A percentile compares a stretch with the other conserved stretches of the same genome.
These are phyloP conservation scores for Pascua guehoae DNA, from an alignment of 1,284 basidiomycete genomes.

Conservation along the genomic window DNA sequence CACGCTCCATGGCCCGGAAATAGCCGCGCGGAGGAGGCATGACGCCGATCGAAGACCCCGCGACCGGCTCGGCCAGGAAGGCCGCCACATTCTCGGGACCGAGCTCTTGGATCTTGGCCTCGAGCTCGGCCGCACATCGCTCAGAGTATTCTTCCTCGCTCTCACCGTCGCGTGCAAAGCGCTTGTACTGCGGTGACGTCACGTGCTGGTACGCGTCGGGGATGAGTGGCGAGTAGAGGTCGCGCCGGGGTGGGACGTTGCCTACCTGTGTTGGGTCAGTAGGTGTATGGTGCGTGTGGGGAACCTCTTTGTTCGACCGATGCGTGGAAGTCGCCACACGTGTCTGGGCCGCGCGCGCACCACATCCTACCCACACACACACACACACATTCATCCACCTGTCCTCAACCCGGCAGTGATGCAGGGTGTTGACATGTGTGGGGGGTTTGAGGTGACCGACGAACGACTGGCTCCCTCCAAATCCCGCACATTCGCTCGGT, in stretches of 20 bases:
- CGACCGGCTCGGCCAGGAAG: constrained; percentile 50
- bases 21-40: constrained; percentile 40
- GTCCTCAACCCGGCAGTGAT: too few species aligned
- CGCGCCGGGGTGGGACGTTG: constrained; percentile 22
- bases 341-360: too few species aligned
- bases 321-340: too few species aligned
- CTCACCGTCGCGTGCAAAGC: constrained; percentile 57
- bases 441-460: too few species aligned
- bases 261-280: constrained; percentile 14
- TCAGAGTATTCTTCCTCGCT: constrained; percentile 73
- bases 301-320: too few species aligned
- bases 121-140: constrained; percentile 70
- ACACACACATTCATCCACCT: too few species aligned
- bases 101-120: constrained; percentile 73
- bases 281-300: too few species aligned
- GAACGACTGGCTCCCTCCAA: too few species aligned
- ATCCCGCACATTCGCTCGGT: neutral
- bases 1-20: constrained; percentile 66
- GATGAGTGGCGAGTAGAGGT: constrained; percentile 58
- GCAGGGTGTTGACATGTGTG: too few species aligned
- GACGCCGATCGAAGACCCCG: constrained; percentile 70
- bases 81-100: constrained; percentile 67
- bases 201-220: constrained; percentile 29
- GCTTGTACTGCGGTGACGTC: constrained; percentile 51
- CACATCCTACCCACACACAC: too few species aligned